Evolutionary conservation across 2,329 filamentous ascomycete species (phyloP).

Genomic region (Penicillium occitanis): DNA sequence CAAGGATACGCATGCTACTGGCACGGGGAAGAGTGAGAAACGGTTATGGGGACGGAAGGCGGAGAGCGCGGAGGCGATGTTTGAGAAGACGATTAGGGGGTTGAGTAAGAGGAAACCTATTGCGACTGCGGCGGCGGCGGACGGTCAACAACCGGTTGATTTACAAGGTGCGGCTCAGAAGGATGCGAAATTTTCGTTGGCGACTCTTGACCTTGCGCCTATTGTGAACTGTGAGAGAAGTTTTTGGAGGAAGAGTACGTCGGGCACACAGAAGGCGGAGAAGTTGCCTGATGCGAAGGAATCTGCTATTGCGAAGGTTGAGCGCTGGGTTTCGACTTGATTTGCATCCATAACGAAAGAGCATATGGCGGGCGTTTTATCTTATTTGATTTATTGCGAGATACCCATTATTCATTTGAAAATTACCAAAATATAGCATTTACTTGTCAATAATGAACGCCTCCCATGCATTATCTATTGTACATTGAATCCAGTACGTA

Average conservation of each 20-base stretch:
- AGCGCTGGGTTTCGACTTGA: constrained; percentile 22
- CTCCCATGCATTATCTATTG: constrained; percentile 24
- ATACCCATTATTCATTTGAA: constrained; percentile 17
- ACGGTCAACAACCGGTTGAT: constrained; percentile 26
- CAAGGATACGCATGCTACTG: constrained; percentile 43
- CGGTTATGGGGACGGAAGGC: constrained; percentile 39
- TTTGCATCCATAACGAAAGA: too few species aligned
- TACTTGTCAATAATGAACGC: constrained; percentile 2
- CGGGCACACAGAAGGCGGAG: constrained; percentile 35
- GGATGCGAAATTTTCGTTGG: constrained; percentile 23
- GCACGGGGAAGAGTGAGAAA: constrained; percentile 42
- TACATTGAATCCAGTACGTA: not conserved
- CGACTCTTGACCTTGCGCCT: constrained; percentile 46
- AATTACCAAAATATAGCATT: constrained; percentile 8
- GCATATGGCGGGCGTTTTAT: constrained; percentile 14
- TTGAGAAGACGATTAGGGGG: constrained; percentile 58
- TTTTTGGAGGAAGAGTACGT: constrained; percentile 54
- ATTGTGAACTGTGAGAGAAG: constrained; percentile 62
- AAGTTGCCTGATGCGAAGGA: constrained; percentile 31
- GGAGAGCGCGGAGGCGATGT: constrained; percentile 51
- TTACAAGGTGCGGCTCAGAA: constrained; percentile 17
- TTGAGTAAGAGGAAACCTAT: constrained; percentile 40
- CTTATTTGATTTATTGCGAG: constrained; percentile 14
- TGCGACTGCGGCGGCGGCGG: constrained; percentile 23
- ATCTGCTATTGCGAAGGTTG: constrained; percentile 25